Percentiles rank a stretch among this genome's conserved stretches.
phyloP scores from a whole-genome alignment of 192 early-diverging fungal species.

The Chytriomyces hyalinus region DNA sequence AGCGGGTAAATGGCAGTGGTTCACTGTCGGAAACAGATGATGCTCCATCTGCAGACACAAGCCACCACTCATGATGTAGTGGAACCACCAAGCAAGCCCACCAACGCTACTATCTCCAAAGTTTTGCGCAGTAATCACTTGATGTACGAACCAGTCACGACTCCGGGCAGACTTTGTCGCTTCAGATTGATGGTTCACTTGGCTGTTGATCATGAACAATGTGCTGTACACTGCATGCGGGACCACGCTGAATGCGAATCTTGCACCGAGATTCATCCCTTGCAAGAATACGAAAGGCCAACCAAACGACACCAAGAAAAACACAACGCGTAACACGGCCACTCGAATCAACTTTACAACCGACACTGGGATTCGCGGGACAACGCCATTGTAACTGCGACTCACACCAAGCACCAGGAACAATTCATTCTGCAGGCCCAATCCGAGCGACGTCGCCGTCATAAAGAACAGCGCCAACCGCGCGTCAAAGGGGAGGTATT shows the following conservation, averaged over 20 bases:
- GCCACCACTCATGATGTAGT: slow-evolving; percentile 67
- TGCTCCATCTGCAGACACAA: slow-evolving; percentile 88
- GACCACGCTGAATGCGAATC: slow-evolving; percentile 3
- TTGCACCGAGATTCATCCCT: not conserved
- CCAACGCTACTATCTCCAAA: slow-evolving; percentile 7
- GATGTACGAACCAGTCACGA: slow-evolving; percentile 23
- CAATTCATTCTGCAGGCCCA: slow-evolving; percentile 11
- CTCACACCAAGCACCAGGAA: not conserved
- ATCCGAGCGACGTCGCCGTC: slow-evolving; percentile 8
- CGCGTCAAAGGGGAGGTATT: not conserved
- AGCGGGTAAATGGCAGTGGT: slow-evolving; percentile 17
- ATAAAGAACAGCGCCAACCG: not conserved
- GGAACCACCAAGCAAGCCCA: slow-evolving; percentile 20
- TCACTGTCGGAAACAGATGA: slow-evolving; percentile 76
- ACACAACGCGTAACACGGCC: not conserved
- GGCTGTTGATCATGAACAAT: slow-evolving; percentile 35
- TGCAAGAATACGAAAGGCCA: slow-evolving; percentile 1
- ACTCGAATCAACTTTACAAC: not conserved
- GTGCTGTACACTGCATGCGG: slow-evolving; percentile 8
- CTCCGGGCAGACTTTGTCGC: not conserved
- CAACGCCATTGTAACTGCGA: slow-evolving; percentile 4
- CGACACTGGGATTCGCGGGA: slow-evolving; percentile 4
- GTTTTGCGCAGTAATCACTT: slow-evolving; percentile 31
- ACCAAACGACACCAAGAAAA: not conserved
- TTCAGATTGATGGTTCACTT: slow-evolving; percentile 25